Percentiles rank a stretch among this genome's conserved stretches.
phyloP scores from a whole-genome alignment of 176 grass and related monocot species.

The Aegilops tauschii region DNA sequence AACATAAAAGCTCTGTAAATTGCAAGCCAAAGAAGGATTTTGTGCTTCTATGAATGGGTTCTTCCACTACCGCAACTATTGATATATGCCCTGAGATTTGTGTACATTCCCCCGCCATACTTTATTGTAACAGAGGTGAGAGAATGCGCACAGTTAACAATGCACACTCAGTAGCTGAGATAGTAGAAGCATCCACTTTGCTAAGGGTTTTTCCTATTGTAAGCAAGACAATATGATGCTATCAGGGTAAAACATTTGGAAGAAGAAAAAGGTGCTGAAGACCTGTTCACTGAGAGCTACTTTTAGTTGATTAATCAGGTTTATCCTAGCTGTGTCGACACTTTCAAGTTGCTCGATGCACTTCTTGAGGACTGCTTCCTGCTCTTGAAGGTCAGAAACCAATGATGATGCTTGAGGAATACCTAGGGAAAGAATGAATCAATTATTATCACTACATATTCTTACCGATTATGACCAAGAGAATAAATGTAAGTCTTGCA shows the following conservation, averaged over 20 bases:
- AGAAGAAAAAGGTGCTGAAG: slow-evolving; percentile 32
- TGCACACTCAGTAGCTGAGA: background rate
- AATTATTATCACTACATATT: background rate
- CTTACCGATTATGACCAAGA: background rate
- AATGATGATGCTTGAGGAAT: slow-evolving; percentile 55
- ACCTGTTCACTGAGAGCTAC: slow-evolving; percentile 85
- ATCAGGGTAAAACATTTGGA: slow-evolving; percentile 6
- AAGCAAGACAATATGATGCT: background rate
- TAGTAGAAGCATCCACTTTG: background rate
- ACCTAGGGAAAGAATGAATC: slow-evolving; percentile 48
- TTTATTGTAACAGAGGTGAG: background rate
- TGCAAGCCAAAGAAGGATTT: background rate
- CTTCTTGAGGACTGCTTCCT: slow-evolving; percentile 63
- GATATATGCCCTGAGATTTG: slow-evolving; percentile 3
- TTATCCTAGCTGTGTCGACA: slow-evolving; percentile 44
- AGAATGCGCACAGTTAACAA: background rate
- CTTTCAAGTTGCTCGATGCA: slow-evolving; percentile 69
- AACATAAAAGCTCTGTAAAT: slow-evolving; percentile 20
- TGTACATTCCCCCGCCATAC: background rate
- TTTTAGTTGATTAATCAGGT: slow-evolving; percentile 72
- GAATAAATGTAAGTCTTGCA: background rate
- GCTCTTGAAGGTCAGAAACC: slow-evolving; percentile 60
- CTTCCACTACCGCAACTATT: background rate
- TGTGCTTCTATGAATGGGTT: background rate
- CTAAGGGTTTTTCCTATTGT: background rate